Base-by-base conservation (phyloP, 371 early-diverging fungal genomes). In the Apophysomyces elegans region DNA sequence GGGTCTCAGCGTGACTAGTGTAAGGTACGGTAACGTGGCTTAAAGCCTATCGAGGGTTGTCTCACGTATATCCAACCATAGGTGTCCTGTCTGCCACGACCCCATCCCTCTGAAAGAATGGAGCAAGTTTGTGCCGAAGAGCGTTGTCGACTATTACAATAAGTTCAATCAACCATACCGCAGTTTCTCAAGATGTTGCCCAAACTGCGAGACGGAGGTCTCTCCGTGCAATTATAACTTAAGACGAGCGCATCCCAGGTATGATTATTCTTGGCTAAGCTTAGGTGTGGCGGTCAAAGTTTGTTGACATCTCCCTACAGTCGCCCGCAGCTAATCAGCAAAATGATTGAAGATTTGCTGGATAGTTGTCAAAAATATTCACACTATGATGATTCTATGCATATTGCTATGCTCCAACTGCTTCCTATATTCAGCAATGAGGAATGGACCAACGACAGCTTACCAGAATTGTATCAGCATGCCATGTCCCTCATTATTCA, bases 151-250 rank as follows among this genome's bases (percentile, higher is more conserved):
- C 5, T 80, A 78, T 11, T 90, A 88, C 66, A 78, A 83, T 26
- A 80, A 72, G 26, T 90, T 81, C 67, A 90, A 90, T 62, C 79
- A 79, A 61, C 90, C 90, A 12, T 90, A 84, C 59, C 84, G 88
- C 12, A 83, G 84, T n/a, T 86, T 86, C 61, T 79, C 85, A 7
- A 73, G 86, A 18, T 86, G 79, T 67, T 90, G 90, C 66, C 77
- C 79, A 21, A 71, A 75, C n/a, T 90, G 90, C 67, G 86, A 82
- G 59, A 79, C 81, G 8, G 89, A 89, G 58, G 74, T 79, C 12
- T 69, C 68, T 3, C 77, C 85, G 16, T 86, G 81, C 61, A 66
- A 79, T 37, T 69, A 67, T 58, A 62, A 21, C 14, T 58, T 56
- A 21, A 59, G 63, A 11, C 45, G 32, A 56, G 41, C 37, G 57